A percentile compares a stretch with the other conserved stretches of the same genome.
These are phyloP conservation scores for Lavandula angustifolia DNA, from an alignment of 257 asterid species.

Conservation along the genomic window DNA sequence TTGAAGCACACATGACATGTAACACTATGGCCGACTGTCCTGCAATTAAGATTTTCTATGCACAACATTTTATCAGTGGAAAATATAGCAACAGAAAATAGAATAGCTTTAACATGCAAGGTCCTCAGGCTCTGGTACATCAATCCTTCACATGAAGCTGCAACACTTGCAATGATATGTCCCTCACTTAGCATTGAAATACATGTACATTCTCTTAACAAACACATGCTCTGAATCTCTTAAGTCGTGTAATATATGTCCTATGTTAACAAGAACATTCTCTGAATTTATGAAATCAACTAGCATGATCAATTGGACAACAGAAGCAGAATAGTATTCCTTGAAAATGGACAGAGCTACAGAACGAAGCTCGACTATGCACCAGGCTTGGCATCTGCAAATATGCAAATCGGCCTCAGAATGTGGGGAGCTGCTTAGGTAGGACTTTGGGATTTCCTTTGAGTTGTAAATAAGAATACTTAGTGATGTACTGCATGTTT, in stretches of 20 bases:
- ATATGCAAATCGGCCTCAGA: background rate
- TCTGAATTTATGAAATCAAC: no score
- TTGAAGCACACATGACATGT: background rate
- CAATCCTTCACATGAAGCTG: constrained; percentile 6
- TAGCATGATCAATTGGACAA: background rate
- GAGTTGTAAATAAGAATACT: no score
- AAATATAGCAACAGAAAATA: constrained; percentile 11
- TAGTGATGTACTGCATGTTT: no score
- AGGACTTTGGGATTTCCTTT: background rate
- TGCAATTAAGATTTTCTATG: background rate
- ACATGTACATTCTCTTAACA: background rate
- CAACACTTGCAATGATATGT: background rate
- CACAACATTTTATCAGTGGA: background rate
- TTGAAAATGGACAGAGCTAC: background rate
- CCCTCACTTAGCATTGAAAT: constrained; percentile 6
- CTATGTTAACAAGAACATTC: no score
- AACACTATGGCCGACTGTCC: background rate
- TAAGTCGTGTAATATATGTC: background rate
- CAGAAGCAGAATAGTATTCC: background rate
- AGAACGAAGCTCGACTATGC: background rate
- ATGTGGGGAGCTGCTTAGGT: background rate
- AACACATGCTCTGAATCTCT: background rate
- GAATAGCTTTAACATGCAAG: constrained; percentile 5
- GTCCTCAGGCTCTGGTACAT: constrained; percentile 8
- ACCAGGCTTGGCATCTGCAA: background rate